Evolutionary conservation across 352 stramenopile species (phyloP).

Genomic region (Pythium graminicola): DNA sequence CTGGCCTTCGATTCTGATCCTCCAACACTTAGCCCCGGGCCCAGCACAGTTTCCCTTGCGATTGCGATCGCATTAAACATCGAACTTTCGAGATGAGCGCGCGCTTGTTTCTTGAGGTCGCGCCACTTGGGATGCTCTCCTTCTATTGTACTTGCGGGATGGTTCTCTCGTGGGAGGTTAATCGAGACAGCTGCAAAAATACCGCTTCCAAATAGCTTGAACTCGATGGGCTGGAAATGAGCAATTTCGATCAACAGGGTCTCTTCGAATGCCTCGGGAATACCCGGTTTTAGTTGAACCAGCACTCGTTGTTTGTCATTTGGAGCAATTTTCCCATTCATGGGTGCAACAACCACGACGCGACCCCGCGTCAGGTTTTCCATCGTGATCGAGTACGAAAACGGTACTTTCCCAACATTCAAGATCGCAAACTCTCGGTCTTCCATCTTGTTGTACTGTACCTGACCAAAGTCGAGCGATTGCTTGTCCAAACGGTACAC

Average conservation of each 20-base stretch:
- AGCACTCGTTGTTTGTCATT: constrained; percentile 87
- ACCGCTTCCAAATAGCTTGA: constrained; percentile 83
- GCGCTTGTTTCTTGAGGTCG: constrained; percentile 59
- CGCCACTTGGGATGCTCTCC: constrained; percentile 63
- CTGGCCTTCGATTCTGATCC: constrained; percentile 53
- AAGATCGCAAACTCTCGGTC: constrained; percentile 90
- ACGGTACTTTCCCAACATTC: constrained; percentile 92
- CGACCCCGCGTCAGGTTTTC: constrained; percentile 37
- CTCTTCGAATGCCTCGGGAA: constrained; percentile 86
- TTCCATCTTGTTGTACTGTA: constrained; percentile 91
- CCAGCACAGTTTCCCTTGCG: constrained; percentile 15
- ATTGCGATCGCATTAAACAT: constrained; percentile 24
- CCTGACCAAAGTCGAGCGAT: constrained; percentile 89
- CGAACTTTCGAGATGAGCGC: constrained; percentile 32
- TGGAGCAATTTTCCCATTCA: constrained; percentile 74
- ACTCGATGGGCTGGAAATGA: constrained; percentile 91
- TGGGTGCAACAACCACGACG: constrained; percentile 72
- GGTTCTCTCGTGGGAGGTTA: constrained; percentile 80
- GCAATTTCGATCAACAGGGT: constrained; percentile 89
- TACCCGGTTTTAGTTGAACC: constrained; percentile 81
- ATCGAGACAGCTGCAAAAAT: constrained; percentile 89
- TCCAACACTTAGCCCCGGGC: neutral
- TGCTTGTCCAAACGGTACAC: constrained; percentile 89
- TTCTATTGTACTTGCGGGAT: constrained; percentile 45
- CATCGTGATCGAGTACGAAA: constrained; percentile 64